Evolutionary conservation across 768 basidiomycete species (phyloP), one percentile per base, ranked within the genome.

Genomic region (Zangia roseola): DNA sequence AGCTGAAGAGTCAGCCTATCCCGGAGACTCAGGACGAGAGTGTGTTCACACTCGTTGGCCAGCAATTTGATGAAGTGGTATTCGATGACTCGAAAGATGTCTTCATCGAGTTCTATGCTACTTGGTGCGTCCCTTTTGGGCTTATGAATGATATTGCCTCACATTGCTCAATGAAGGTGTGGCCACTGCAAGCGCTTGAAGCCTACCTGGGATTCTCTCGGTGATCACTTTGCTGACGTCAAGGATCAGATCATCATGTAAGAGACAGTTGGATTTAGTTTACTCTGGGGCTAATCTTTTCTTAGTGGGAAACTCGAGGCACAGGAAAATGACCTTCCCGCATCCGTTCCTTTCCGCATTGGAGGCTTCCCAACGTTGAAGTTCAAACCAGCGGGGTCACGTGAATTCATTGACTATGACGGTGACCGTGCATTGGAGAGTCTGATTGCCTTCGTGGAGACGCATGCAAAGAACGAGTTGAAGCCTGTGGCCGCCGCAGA

Each of bases 121-220:
- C 92, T 41, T 99, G 97, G 97, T 94, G 69, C 37, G 85, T 70
- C 30, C 58, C 60, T 42, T 52, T 8, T 14, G 9, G 17, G 23
- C 49, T 9, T 39, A 25, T 24, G 31, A 10, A 35, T 19, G 17
- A 20, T 25, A 0, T 10, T 19, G 19, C 31, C n/a, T 45, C 17
- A 50, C 35, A 45, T 23, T 16, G 17, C 5, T 23, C 10, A n/a
- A 10, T 21, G 1, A 58, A 88, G 86, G 86, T 91, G 90, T 62
- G 89, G 90, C 37, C 92, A 94, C 80, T 94, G 93, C 86, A 97
- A 97, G 74, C 92, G 94, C 60, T 82, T 99, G 59, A 90, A 88
- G 68, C 95, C 97, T 12, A 90, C 74, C 34, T 99, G 93, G 92
- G 94, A 97, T 52, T 80, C 76, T 21, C 82, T 99, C 31, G 97